These are phyloP conservation scores for Globisporangium irregulare DNA, from an alignment of 352 stramenopile genomes.

Conservation along the genomic window DNA sequence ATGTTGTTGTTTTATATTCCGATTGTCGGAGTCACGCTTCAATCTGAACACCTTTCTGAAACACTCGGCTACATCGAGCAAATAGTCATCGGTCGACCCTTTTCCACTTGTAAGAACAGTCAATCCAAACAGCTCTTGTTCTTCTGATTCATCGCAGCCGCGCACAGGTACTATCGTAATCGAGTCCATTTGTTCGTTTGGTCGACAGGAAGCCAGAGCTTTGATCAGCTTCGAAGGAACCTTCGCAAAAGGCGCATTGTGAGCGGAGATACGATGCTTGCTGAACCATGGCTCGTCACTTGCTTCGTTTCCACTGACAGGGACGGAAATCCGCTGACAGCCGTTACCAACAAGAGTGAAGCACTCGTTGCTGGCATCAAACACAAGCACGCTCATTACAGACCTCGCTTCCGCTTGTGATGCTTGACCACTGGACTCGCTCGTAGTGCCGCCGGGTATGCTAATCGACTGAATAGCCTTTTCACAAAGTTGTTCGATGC, in stretches of 20 bases:
- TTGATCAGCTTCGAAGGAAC: conserved; percentile 1
- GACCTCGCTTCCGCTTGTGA: background rate
- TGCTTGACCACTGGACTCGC: background rate
- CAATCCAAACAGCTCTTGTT: conserved; percentile 6
- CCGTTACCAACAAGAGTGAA: conserved; percentile 6
- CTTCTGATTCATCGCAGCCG: background rate
- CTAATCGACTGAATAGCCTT: background rate
- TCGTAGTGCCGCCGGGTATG: background rate
- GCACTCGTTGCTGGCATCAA: background rate
- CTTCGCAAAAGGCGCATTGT: conserved; percentile 6
- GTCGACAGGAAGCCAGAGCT: background rate
- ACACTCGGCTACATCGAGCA: background rate
- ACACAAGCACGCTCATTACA: conserved; percentile 3
- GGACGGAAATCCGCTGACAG: background rate
- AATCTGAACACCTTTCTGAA: conserved; percentile 2
- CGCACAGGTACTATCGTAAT: conserved; percentile 8
- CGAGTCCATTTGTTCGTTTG: conserved; percentile 1
- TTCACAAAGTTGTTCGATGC: conserved; percentile 15
- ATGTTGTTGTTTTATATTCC: background rate
- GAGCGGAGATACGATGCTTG: background rate
- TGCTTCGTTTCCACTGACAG: background rate
- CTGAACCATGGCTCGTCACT: conserved; percentile 3
- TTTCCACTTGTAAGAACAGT: background rate
- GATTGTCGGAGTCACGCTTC: background rate
- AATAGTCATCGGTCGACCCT: background rate